Evolutionary conservation across 2,329 filamentous ascomycete genomes (phyloP), one percentile per base, ranked within the genome.

Genomic region (Alternaria atra): DNA sequence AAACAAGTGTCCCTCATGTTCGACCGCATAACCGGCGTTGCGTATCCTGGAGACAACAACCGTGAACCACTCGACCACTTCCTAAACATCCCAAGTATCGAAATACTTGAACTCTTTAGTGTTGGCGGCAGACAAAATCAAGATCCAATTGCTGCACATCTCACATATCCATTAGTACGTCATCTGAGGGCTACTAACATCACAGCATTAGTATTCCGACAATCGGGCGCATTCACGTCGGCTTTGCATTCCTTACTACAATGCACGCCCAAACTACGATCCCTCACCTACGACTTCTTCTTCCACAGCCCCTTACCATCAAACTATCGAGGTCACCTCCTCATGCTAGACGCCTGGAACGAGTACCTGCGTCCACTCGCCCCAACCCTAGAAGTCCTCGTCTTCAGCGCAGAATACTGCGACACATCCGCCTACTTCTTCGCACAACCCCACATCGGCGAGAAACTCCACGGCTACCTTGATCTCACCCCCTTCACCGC

Each of bases 281-380:
- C 68, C 5, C 60, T 76, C 3, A 70, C 68, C 3, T 74, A 63
- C 39, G 72, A 76, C 25, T 60, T 72, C 12, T 64, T 59, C n/a
- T 69, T 66, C 37, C 56, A 23, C 55, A 60, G n/a, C 55, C 62
- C 30, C 6, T 32, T 32, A 20, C 50, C 34, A 6, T n/a, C 20
- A n/a, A 10, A 6, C 15, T 42, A 47, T 13, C 54, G 43, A n/a
- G 43, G 59, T 4, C 39, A 40, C 25, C 65, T 68, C 58, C 55
- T 75, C 4, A 32, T 63, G 23, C 55, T 73, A 1, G 52, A 64
- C 4, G 52, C 63, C 0, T 75, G 68, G 71, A 70, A 32, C 20
- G 58, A 65, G 6, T 34, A 58, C 15, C 54, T 75, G 10, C 57
- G 12, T 3, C 20, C 44, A 0, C 56, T 68, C 15, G 47, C 56